Evolutionary conservation across 768 basidiomycete genomes (phyloP).

Genomic region (Kwoniella bestiolae): DNA sequence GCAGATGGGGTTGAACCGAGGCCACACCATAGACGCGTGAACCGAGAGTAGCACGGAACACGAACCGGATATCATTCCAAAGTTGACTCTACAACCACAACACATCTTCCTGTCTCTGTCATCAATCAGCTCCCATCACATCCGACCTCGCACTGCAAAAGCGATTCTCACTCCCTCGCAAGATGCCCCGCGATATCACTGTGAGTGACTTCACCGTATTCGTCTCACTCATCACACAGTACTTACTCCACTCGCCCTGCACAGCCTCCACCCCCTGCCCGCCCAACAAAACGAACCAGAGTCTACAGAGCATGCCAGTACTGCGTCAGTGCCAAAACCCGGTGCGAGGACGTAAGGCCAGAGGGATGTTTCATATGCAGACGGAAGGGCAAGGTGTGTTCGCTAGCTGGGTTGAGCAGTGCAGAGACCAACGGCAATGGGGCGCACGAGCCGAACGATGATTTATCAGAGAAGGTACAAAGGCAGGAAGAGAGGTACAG

Average conservation of each 20-base stretch:
- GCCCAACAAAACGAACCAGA: conserved; percentile 11
- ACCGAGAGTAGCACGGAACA: no score
- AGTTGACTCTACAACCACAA: no score
- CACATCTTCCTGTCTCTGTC: no score
- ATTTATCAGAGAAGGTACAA: neutral
- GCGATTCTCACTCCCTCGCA: no score
- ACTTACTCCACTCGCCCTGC: neutral
- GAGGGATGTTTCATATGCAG: conserved; percentile 32
- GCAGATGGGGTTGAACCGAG: no score
- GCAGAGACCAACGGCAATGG: neutral
- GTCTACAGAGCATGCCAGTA: conserved; percentile 33
- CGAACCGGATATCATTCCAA: no score
- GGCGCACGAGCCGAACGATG: neutral
- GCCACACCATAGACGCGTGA: no score
- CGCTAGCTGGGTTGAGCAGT: conserved; percentile 13
- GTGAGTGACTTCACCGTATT: no score
- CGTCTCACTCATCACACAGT: neutral
- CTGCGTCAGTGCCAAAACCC: conserved; percentile 34
- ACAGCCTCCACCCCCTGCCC: neutral
- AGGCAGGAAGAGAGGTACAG: conserved; percentile 4
- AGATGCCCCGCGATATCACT: conserved; percentile 1
- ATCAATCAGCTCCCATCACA: no score
- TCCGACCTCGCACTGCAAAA: no score
- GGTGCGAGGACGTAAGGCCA: conserved; percentile 34
- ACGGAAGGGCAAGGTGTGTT: conserved; percentile 26